Evolutionary conservation across 2,329 filamentous ascomycete species (phyloP).

Genomic region (Fusarium hainanense): DNA sequence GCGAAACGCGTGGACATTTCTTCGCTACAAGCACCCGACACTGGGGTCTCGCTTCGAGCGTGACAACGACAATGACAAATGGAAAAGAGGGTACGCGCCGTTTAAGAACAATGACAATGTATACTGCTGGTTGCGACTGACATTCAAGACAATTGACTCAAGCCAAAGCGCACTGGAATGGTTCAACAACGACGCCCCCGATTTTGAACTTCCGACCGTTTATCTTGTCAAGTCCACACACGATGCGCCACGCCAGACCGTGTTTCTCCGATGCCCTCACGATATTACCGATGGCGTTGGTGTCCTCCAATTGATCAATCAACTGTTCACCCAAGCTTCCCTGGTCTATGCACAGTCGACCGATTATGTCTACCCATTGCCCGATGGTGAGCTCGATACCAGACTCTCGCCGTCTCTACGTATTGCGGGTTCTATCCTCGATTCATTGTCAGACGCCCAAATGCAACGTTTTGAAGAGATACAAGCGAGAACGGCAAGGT

Average conservation of each 20-base stretch:
- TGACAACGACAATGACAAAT: fast-evolving
- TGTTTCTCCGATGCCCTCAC: conserved; percentile 2
- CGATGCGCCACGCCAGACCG: fast-evolving
- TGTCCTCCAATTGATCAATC: not conserved
- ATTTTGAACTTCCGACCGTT: not conserved
- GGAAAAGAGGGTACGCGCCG: not conserved
- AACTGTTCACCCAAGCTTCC: not conserved
- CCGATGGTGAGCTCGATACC: not conserved
- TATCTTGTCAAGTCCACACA: not conserved
- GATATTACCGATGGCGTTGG: conserved; percentile 3
- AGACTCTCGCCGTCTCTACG: not conserved
- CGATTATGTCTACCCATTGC: not conserved
- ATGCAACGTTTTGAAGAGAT: not conserved
- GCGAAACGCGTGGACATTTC: not conserved
- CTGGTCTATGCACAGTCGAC: fast-evolving
- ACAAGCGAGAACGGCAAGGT: fast-evolving
- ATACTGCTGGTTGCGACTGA: not conserved
- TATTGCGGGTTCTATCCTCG: not conserved
- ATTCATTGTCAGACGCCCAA: not conserved
- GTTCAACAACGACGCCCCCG: not conserved
- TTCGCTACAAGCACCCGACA: not conserved
- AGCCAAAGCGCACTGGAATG: not conserved
- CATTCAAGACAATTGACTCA: not conserved
- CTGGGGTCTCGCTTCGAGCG: not conserved
- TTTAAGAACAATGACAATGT: not conserved